Evolutionary conservation across 768 basidiomycete species (phyloP), one percentile per base, ranked within the genome.

Genomic region (Rhodotorula toruloides): DNA sequence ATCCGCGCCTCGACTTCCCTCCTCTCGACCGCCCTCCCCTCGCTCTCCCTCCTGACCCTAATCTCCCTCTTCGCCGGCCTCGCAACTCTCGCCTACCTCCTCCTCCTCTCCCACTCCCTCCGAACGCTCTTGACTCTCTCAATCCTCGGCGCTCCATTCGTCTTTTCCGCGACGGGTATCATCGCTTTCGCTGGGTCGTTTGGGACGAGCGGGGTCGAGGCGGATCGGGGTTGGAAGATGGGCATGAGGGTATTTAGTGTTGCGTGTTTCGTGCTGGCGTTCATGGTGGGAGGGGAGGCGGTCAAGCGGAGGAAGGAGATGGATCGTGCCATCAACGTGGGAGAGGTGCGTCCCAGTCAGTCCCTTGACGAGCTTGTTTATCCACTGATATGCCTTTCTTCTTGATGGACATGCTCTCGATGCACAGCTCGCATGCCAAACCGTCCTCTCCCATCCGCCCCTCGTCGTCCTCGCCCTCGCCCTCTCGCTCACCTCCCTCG

Each of bases 231-330:
- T 19, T 68, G 67, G 67, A 55, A 39, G 39, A n/a, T 63, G 31
- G 84, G 88, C 13, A 82, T 93, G 5, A 85, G 92, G 34, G 74
- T 91, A 52, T 90, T 91, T 77, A 83, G 91, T 7, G 72, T 90
- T 36, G 76, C 90, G 43, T 89, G 90, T 12, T 82, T 92, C 37
- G 78, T 81, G 2, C 80, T 91, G 37, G 85, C 87, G 1, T 69
- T 87, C 55, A 75, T 87, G 68, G 87, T 90, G 25, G 88, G 84
- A 13, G 83, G 88, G 43, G 63, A 77, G 53, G 77, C 79, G 2
- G 76, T 78, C 66, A 54, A 68, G 39, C 83, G 88, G 32, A 80
- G 91, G 37, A 79, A 86, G 63, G 74, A 87, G 68, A 82, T 94
- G 81, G 69, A 82, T 75, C 44, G 77, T 48, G 78, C 79, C 8